Evolutionary conservation across 1,284 basidiomycete genomes (phyloP).

Genomic region (Rhodotorula glutinis): DNA sequence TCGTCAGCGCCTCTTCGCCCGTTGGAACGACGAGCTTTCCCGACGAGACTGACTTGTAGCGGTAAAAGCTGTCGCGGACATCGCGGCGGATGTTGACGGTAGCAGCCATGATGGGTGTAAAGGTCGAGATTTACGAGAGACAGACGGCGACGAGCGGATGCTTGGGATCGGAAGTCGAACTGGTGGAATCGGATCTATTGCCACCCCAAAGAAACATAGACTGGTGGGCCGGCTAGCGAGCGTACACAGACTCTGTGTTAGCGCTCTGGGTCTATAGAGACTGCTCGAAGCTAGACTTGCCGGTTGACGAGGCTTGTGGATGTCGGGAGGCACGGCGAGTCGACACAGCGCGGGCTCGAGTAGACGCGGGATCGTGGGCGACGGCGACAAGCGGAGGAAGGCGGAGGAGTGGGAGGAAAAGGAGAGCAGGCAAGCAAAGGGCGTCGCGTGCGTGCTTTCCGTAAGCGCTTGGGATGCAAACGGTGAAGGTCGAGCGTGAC

Average conservation of each 20-base stretch:
- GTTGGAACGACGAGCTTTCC: neutral
- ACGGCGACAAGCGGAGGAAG: neutral
- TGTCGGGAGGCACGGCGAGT: constrained; percentile 27
- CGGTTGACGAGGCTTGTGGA: constrained; percentile 2
- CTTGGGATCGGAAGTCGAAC: constrained; percentile 7
- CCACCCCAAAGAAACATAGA: constrained; percentile 2
- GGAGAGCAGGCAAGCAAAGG: neutral
- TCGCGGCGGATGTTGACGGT: constrained; percentile 94
- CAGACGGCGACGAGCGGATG: neutral
- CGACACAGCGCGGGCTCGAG: constrained; percentile 10
- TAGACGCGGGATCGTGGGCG: constrained; percentile 23
- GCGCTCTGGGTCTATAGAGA: neutral
- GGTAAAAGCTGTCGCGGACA: constrained; percentile 72
- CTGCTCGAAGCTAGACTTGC: neutral
- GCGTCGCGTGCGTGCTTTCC: neutral
- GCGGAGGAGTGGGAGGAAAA: no score
- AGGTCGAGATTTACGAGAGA: constrained; percentile 4
- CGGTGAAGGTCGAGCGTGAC: neutral
- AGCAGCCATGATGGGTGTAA: constrained; percentile 15
- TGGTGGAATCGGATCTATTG: constrained; percentile 13
- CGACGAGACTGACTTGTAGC: constrained; percentile 48
- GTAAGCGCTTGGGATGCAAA: neutral
- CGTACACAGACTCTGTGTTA: neutral
- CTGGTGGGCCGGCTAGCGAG: neutral
- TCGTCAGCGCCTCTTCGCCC: neutral